Conservation (phyloP, 805 yeast species). For the Candida germanica region DNA sequence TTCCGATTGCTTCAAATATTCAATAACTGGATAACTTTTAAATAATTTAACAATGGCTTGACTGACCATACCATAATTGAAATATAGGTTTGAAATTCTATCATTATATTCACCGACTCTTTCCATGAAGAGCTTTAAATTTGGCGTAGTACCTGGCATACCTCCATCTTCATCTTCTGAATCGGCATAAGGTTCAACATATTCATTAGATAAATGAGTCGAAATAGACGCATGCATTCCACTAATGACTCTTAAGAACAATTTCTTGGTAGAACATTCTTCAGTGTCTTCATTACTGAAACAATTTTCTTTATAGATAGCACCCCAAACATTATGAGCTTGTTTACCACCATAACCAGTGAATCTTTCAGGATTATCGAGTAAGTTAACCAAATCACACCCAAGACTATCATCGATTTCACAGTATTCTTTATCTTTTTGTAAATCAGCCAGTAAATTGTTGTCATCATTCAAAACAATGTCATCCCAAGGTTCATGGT, state of each 20-base stretch:
- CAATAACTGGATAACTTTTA: constrained; percentile 21
- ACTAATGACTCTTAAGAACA: constrained; percentile 80
- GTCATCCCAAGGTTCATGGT: constrained; percentile 56
- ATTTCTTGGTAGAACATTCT: constrained; percentile 64
- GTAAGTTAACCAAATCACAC: constrained; percentile 80
- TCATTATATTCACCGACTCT: constrained; percentile 91
- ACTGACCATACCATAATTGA: constrained; percentile 85
- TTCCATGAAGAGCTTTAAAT: constrained; percentile 75
- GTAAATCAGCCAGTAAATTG: constrained; percentile 8
- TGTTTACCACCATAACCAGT: constrained; percentile 96
- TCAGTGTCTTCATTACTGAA: constrained; percentile 44
- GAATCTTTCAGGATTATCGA: constrained; percentile 90
- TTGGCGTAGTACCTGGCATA: constrained; percentile 77
- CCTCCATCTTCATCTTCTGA: constrained; percentile 11
- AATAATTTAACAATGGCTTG: constrained; percentile 69
- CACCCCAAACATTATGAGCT: constrained; percentile 87
- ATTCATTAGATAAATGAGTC: constrained; percentile 87
- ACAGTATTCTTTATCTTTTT: constrained; percentile 58
- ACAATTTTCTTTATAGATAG: constrained; percentile 89
- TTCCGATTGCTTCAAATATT: constrained; percentile 29
- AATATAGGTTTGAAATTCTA: constrained; percentile 82
- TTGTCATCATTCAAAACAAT: constrained; percentile 15
- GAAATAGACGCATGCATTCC: constrained; percentile 97
- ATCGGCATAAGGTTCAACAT: constrained; percentile 43
- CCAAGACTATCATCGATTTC: constrained; percentile 63